Base-by-base conservation (phyloP, 257 asterid genomes). In the Gentiana macrophylla region DNA sequence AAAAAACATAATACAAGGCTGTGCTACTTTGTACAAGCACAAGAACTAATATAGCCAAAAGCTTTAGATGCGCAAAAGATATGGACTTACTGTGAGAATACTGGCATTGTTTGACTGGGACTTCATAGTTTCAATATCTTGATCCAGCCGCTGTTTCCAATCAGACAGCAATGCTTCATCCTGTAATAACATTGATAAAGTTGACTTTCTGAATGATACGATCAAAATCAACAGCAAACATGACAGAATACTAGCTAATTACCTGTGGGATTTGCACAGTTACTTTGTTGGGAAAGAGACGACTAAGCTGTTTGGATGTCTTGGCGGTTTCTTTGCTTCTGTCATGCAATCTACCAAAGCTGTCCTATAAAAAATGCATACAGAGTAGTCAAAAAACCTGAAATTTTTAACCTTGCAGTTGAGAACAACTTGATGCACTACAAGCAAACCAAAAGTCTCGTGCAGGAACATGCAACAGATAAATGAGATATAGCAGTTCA, bases 221-320 rank as follows among this genome's bases (percentile, higher is more conserved):
- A 54, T 51, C 36, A 45, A 61, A 6, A 50, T 41, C 8, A 37
- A 3, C 5, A 53, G 4, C 52, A 45, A 33, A 41, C 3, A 12
- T 36, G 37, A 24, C 41, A 41, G 8, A 33, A 37, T 37, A 9
- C 53, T 32, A 11, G 46, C 49, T 32, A 55, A 41, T 73, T 73
- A 89, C 97, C 94, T 86, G 97, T 53, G 97, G 97, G 63, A 79
- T 74, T 76, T 84, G 96, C 69, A 90, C 79, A 52, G 83, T 67
- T 54, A 90, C 89, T 90, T 86, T 90, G 79, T 90, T 90, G 24
- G 94, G 97, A 64, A 90, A 90, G 70, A 90, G 90, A 12, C 94
- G 94, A 62, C 71, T 74, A 62, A 90, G 86, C 71, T 81, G 94
- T 83, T 86, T 86, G 83, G 76, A 62, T 60, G 84, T 73, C 79